Conservation (phyloP, 2,329 filamentous ascomycete species). For the Monosporascus sp. region DNA sequence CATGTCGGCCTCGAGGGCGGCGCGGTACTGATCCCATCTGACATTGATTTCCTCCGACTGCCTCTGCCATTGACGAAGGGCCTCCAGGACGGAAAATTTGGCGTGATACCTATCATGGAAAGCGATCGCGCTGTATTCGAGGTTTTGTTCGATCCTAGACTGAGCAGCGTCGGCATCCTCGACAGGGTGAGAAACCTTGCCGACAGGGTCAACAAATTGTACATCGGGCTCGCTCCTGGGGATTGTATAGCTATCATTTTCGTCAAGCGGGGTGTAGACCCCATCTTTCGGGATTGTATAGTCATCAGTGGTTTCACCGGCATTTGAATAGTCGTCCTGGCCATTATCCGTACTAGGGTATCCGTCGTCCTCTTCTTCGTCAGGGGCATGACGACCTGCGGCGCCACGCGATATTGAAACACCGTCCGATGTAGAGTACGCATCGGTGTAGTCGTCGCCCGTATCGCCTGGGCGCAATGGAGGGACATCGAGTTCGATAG, state of each 20-base stretch:
- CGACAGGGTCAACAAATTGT: slow-evolving; percentile 7
- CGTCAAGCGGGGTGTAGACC: background rate
- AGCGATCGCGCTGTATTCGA: slow-evolving; percentile 17
- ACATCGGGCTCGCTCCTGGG: slow-evolving; percentile 1
- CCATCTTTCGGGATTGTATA: background rate
- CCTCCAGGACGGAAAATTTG: slow-evolving; percentile 17
- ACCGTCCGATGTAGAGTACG: slow-evolving; percentile 17
- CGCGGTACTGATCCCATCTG: slow-evolving; percentile 16
- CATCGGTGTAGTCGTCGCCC: slow-evolving; percentile 22
- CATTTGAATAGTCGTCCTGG: slow-evolving; percentile 5
- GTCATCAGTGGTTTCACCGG: slow-evolving; percentile 1
- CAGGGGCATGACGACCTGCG: slow-evolving; percentile 1
- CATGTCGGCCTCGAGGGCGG: slow-evolving; percentile 18
- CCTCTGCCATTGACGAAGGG: slow-evolving; percentile 23
- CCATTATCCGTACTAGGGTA: slow-evolving; percentile 7
- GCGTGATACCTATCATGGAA: slow-evolving; percentile 19
- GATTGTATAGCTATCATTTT: background rate
- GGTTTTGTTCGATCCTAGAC: slow-evolving; percentile 13
- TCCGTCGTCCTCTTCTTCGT: background rate
- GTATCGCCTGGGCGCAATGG: slow-evolving; percentile 15
- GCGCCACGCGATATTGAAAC: slow-evolving; percentile 13
- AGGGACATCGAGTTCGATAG: slow-evolving; percentile 52
- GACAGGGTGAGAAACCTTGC: background rate
- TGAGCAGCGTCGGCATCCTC: background rate
- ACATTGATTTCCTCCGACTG: slow-evolving; percentile 15